Percentiles rank a stretch among this genome's conserved stretches.
These are phyloP conservation scores for Floccularia luteovirens DNA, from an alignment of 768 basidiomycete genomes.

Conservation along the genomic window DNA sequence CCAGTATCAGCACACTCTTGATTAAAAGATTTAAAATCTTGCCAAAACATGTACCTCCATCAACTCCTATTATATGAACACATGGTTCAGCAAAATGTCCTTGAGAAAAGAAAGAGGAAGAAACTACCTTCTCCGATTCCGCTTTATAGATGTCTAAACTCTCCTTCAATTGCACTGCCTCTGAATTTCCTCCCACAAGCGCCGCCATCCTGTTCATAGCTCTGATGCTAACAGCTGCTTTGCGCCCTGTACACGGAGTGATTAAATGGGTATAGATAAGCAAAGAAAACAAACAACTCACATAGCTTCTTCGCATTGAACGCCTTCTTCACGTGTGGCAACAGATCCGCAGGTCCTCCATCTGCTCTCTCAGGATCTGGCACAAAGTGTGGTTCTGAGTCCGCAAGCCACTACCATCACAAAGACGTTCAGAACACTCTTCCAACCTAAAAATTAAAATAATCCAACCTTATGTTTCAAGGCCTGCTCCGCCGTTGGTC, in stretches of 20 bases:
- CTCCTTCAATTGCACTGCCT: slow-evolving; percentile 43
- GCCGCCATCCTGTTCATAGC: slow-evolving; percentile 77
- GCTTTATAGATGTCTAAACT: slow-evolving; percentile 67
- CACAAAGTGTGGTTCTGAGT: slow-evolving; percentile 63
- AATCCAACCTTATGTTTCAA: slow-evolving; percentile 54
- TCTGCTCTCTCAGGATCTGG: slow-evolving; percentile 45
- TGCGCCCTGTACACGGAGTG: slow-evolving; percentile 70
- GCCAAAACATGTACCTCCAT: too few species aligned
- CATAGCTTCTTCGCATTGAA: slow-evolving; percentile 87
- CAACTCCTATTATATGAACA: too few species aligned
- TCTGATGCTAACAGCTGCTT: slow-evolving; percentile 80
- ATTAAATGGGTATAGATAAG: slow-evolving; percentile 6
- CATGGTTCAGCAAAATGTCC: too few species aligned
- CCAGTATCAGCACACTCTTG: too few species aligned
- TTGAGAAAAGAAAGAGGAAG: slow-evolving; percentile 2
- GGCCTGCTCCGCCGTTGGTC: slow-evolving; percentile 75
- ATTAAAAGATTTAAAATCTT: too few species aligned
- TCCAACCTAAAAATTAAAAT: neutral
- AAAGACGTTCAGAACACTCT: neutral
- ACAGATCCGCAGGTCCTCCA: slow-evolving; percentile 65
- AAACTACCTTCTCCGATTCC: slow-evolving; percentile 57
- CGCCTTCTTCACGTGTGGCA: slow-evolving; percentile 84
- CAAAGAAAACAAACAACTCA: slow-evolving; percentile 28
- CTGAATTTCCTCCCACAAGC: slow-evolving; percentile 37
- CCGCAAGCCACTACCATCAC: slow-evolving; percentile 74